A percentile compares a stretch with the other conserved stretches of the same genome.
These are phyloP conservation scores for Usnea hakonensis DNA, from an alignment of 495 filamentous ascomycete genomes.

Conservation along the genomic window DNA sequence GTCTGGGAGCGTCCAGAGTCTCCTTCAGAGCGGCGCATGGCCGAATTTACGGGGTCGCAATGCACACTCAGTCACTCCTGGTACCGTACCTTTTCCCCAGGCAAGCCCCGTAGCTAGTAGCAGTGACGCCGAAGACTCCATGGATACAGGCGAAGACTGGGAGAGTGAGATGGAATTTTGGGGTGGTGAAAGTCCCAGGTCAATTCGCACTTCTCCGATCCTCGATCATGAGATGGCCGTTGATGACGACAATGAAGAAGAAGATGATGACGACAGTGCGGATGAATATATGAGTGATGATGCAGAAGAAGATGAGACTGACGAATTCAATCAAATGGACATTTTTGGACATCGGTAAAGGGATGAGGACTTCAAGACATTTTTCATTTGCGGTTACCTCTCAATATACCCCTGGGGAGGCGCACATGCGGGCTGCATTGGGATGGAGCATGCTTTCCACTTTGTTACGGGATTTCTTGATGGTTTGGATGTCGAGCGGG, in stretches of 20 bases:
- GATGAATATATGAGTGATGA: conserved; percentile 36
- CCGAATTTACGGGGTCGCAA: conserved; percentile 33
- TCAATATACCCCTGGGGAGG: not conserved
- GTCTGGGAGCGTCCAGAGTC: conserved; percentile 3
- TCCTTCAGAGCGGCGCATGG: conserved; percentile 8
- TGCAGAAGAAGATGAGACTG: conserved; percentile 45
- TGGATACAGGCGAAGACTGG: conserved; percentile 34
- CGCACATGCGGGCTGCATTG: not conserved
- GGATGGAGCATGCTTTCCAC: not conserved
- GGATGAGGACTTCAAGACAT: not conserved
- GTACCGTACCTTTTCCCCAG: conserved; percentile 34
- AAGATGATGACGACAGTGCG: conserved; percentile 30
- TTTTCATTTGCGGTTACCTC: too few species aligned
- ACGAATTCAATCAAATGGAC: conserved; percentile 47
- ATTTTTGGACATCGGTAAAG: conserved; percentile 62
- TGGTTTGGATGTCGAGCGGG: not conserved
- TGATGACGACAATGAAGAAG: conserved; percentile 30
- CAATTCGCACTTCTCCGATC: conserved; percentile 35
- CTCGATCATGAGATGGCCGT: conserved; percentile 31
- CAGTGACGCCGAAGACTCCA: conserved; percentile 34
- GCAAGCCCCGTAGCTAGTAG: conserved; percentile 31
- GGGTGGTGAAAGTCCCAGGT: conserved; percentile 46
- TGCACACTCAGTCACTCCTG: conserved; percentile 32
- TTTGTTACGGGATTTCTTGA: not conserved
- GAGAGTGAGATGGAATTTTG: conserved; percentile 57